Evolutionary conservation across 2,329 filamentous ascomycete genomes (phyloP).

Genomic region (Cordyceps sp.): DNA sequence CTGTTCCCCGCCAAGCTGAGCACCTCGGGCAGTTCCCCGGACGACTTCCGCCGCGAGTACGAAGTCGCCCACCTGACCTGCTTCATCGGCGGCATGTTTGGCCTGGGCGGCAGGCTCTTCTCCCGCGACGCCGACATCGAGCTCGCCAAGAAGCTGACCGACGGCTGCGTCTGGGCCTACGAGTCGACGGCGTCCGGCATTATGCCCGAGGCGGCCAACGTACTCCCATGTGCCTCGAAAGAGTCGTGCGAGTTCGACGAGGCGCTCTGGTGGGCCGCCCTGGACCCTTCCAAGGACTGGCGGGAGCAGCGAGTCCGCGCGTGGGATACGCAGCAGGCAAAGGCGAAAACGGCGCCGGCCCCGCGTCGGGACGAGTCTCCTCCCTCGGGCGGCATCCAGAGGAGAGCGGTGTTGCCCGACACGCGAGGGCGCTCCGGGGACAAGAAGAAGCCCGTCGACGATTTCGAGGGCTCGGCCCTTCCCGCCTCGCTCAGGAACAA

Average conservation of each 20-base stretch:
- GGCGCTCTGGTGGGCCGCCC: constrained; percentile 27
- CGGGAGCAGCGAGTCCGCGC: constrained; percentile 25
- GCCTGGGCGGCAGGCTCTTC: constrained; percentile 46
- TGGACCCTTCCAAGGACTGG: constrained; percentile 28
- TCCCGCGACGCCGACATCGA: constrained; percentile 41
- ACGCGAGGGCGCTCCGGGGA: not conserved
- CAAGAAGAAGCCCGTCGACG: constrained; percentile 6
- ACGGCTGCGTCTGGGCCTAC: constrained; percentile 57
- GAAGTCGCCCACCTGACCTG: constrained; percentile 49
- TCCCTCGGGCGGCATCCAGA: not conserved
- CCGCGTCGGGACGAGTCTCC: too few relatives aligned
- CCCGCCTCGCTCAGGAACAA: constrained; percentile 16
- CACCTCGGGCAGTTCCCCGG: constrained; percentile 23
- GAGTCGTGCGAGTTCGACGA: constrained; percentile 34
- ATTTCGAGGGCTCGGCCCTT: constrained; percentile 12
- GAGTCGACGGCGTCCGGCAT: constrained; percentile 40
- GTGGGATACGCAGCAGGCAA: too few relatives aligned
- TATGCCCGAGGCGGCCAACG: constrained; percentile 40
- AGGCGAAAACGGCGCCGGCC: too few relatives aligned
- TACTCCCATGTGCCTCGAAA: constrained; percentile 27
- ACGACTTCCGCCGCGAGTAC: constrained; percentile 31
- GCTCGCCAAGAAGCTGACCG: constrained; percentile 43
- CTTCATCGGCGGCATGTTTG: constrained; percentile 57
- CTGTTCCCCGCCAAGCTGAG: constrained; percentile 52
- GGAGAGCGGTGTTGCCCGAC: not conserved